A percentile compares a stretch with the other conserved stretches of the same genome.
Conservation (phyloP, 495 filamentous ascomycete genomes). For the Saxophila tyrrhenica region DNA sequence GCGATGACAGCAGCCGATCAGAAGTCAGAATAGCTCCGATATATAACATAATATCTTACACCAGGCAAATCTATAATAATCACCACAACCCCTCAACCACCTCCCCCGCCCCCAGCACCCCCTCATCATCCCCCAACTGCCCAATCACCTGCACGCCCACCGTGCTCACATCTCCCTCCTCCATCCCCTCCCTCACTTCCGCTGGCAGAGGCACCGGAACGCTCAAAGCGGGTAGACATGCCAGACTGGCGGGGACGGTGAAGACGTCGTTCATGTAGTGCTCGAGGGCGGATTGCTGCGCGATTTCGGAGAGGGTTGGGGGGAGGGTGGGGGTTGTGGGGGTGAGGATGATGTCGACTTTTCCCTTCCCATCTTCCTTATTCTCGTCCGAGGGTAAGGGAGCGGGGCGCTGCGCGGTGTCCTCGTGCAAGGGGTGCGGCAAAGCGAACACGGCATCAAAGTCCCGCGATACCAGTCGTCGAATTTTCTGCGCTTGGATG, state of each 20-base stretch:
- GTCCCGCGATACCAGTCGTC: conserved; percentile 70
- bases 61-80: too few relatives aligned
- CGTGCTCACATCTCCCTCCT: conserved; percentile 26
- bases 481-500: conserved; percentile 78
- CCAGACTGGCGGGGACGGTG: conserved; percentile 88
- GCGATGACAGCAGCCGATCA: too few relatives aligned
- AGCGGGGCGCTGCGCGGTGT: neutral
- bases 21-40: too few relatives aligned
- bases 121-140: conserved; percentile 79
- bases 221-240: conserved; percentile 80
- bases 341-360: conserved; percentile 78
- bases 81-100: conserved; percentile 20
- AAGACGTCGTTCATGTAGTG: conserved; percentile 88
- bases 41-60: too few relatives aligned
- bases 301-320: conserved; percentile 45
- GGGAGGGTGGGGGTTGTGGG: conserved; percentile 75
- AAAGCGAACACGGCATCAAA: conserved; percentile 68
- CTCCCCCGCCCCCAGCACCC: conserved; percentile 46
- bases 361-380: conserved; percentile 30
- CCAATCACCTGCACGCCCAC: conserved; percentile 81
- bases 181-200: conserved; percentile 23
- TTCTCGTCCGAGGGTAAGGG: neutral
- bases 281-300: conserved; percentile 36
- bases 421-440: conserved; percentile 47
- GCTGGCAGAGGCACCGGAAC: conserved; percentile 47